phyloP scores from a whole-genome alignment of 1,284 basidiomycete species.

The Ganoderma boninense region DNA sequence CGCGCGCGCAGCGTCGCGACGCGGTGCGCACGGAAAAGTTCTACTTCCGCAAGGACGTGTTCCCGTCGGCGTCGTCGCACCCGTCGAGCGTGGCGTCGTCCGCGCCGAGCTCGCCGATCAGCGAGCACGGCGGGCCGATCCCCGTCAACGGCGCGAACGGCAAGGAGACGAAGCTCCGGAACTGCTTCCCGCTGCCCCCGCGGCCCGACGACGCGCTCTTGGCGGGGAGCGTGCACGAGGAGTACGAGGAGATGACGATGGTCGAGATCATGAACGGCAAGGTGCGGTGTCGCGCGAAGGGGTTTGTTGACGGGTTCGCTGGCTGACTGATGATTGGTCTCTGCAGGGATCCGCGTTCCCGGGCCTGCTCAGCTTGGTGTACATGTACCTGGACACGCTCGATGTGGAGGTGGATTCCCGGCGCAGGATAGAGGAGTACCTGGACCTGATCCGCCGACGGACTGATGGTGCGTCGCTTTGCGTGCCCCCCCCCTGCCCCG shows the following conservation, averaged over 20 bases:
- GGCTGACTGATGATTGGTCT: no score
- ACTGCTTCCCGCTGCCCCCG: constrained; percentile 72
- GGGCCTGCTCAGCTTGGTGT: constrained; percentile 87
- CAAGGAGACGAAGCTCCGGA: constrained; percentile 73
- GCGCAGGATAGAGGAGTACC: constrained; percentile 77
- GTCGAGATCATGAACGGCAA: constrained; percentile 96
- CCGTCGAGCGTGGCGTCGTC: constrained; percentile 58
- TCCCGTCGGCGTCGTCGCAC: constrained; percentile 59
- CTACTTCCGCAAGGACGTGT: constrained; percentile 91
- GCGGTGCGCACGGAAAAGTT: constrained; percentile 82
- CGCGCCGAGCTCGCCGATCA: constrained; percentile 57
- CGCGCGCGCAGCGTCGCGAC: constrained; percentile 85
- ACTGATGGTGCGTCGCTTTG: constrained; percentile 72
- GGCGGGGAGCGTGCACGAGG: constrained; percentile 70
- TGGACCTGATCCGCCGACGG: constrained; percentile 81
- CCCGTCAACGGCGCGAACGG: constrained; percentile 37
- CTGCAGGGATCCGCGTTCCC: constrained; percentile 77
- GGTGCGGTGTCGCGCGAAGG: no score
- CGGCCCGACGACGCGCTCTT: constrained; percentile 55
- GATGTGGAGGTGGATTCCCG: constrained; percentile 77
- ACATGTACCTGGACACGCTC: constrained; percentile 89
- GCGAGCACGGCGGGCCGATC: constrained; percentile 39
- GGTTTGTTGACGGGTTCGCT: no score
- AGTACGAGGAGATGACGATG: constrained; percentile 93
- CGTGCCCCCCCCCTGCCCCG: background rate